These are phyloP conservation scores for Ensete ventricosum DNA, from an alignment of 176 grass and related monocot genomes.

Conservation along the genomic window DNA sequence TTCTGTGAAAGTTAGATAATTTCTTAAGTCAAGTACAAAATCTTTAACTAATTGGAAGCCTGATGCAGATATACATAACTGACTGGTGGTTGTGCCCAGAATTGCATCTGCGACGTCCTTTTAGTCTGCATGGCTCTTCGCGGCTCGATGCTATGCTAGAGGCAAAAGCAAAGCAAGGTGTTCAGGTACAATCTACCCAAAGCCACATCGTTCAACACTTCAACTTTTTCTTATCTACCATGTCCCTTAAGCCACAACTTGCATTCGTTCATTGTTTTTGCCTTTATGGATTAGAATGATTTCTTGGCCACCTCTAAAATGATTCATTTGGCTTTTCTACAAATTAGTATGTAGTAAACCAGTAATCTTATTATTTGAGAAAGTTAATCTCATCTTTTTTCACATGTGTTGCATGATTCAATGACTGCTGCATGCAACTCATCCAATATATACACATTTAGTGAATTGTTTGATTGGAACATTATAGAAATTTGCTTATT, in stretches of 20 bases:
- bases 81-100: constrained; percentile 92
- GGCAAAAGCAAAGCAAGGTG: constrained; percentile 64
- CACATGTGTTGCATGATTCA: no score
- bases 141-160: constrained; percentile 75
- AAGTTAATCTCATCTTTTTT: no score
- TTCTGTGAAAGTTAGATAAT: background rate
- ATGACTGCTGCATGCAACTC: no score
- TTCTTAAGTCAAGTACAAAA: constrained; percentile 2
- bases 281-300: background rate
- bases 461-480: no score
- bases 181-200: constrained; percentile 44
- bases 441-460: no score
- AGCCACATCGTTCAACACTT: background rate
- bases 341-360: no score
- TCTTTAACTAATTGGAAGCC: constrained; percentile 20
- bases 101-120: constrained; percentile 68
- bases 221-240: no score
- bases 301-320: no score
- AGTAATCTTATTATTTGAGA: no score
- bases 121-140: constrained; percentile 39
- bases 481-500: no score
- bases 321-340: no score
- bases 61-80: constrained; percentile 82
- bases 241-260: no score
- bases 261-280: background rate